Evolutionary conservation across 1,139 yeast genomes (phyloP).

Genomic region (Yamadazyma sp.): DNA sequence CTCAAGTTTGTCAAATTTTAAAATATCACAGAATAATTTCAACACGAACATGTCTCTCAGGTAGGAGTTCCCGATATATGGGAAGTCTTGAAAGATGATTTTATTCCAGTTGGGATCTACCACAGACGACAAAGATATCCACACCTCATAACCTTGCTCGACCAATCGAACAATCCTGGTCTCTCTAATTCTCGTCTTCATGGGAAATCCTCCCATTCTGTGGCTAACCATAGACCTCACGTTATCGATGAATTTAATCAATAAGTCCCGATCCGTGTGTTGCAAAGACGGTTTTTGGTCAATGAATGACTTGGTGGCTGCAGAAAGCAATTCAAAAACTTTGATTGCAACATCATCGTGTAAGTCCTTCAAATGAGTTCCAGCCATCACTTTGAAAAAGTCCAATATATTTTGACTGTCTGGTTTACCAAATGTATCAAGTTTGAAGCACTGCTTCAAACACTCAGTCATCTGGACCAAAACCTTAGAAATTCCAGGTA

Average conservation of each 20-base stretch:
- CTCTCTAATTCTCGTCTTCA: constrained; percentile 27
- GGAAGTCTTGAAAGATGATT: constrained; percentile 37
- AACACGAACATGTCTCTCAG: constrained; percentile 38
- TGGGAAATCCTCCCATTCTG: constrained; percentile 41
- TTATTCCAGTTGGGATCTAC: constrained; percentile 36
- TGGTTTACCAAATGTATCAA: constrained; percentile 4
- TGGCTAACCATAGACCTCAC: constrained; percentile 15
- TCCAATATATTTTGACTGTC: constrained; percentile 3
- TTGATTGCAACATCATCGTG: constrained; percentile 12
- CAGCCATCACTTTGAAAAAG: constrained; percentile 9
- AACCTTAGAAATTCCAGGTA: constrained; percentile 21
- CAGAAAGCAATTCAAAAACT: constrained; percentile 10
- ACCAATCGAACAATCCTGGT: constrained; percentile 21
- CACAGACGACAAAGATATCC: constrained; percentile 27
- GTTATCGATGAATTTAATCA: constrained; percentile 3
- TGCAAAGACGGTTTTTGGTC: background rate
- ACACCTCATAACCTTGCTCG: constrained; percentile 28
- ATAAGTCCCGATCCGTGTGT: background rate
- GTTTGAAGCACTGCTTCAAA: constrained; percentile 9
- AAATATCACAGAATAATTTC: constrained; percentile 29
- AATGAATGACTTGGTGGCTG: background rate
- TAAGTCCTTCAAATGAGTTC: constrained; percentile 10
- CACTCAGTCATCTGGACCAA: constrained; percentile 16
- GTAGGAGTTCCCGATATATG: constrained; percentile 39
- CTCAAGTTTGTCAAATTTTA: constrained; percentile 21